Base-by-base conservation (phyloP, 2,329 filamentous ascomycete species). In the Colletotrichum viniferum region DNA sequence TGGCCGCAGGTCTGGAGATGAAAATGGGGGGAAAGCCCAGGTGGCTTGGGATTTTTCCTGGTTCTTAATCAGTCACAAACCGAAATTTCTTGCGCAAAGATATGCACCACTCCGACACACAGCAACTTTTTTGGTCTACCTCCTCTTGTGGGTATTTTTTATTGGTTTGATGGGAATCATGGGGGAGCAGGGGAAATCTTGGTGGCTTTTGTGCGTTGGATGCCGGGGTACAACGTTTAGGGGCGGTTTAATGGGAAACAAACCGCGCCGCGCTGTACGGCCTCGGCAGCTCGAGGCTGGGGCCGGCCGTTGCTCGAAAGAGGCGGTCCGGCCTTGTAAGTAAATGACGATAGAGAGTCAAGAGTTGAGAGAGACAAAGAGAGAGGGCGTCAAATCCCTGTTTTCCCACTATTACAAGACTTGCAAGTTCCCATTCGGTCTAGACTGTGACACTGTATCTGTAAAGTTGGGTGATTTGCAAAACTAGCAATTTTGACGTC, bases 1-100 rank as follows among this genome's bases (percentile, higher is more conserved):
- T 66, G 73, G 76, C 76, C 71, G 69, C 60, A 21, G 69, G 73
- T 52, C 62, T 69, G 70, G 81, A 71, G 80, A 79, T 82, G 80
- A 81, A 82, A 82, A 78, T 81, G 82, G 81, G 43, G 80, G 79
- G 79, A 81, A 80, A 81, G 83, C 83, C 83, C 83, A 81, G 83
- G 83, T 80, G 83, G 83, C 82, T 82, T 79, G 78, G 80, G 80
- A 81, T 83, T 81, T 64, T 74, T 75, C 75, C 74, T 75, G 76
- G 74, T 77, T 75, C 68, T 69, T 75, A 77, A 77, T 77, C 69
- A 76, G 69, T 68, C 69, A 76, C 73, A 75, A 38, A 48, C 26
- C 26, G 14, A 61, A 56, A 58, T 28, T 58, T 74, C 69, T 65
- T 63, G 30, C 28, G 48, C 30, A 32, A 74, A 67, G 71, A 71